Conservation (phyloP, 2,329 filamentous ascomycete species). For the Cladobotryum protrusum region DNA sequence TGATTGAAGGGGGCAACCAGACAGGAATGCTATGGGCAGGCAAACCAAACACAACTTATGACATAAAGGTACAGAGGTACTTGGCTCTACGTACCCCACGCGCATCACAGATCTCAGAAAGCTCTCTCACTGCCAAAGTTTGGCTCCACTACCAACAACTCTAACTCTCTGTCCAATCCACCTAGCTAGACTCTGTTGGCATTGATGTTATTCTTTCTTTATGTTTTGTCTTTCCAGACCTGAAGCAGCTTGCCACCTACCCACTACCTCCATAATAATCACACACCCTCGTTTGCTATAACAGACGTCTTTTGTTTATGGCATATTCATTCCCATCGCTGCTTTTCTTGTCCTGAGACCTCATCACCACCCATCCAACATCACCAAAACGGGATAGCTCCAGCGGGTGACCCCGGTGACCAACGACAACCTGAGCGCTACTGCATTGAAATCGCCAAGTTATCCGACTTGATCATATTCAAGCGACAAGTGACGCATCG, state of each 20-base stretch:
- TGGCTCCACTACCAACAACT: not conserved
- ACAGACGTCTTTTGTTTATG: too few relatives aligned
- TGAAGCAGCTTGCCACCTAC: too few relatives aligned
- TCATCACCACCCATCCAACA: not conserved
- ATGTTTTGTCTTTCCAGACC: too few relatives aligned
- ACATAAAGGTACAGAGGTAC: too few relatives aligned
- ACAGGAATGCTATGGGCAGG: not conserved
- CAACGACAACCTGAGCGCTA: not conserved
- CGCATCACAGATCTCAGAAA: too few relatives aligned
- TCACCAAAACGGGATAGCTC: not conserved
- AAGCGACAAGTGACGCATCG: not conserved
- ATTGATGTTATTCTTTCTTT: too few relatives aligned
- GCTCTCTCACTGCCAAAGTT: not conserved
- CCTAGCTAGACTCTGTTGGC: too few relatives aligned
- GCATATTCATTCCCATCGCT: too few relatives aligned
- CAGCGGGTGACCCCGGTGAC: not conserved
- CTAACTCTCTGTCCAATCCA: too few relatives aligned
- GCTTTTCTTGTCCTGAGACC: too few relatives aligned
- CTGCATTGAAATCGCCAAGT: slow-evolving; percentile 8
- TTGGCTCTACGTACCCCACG: not conserved
- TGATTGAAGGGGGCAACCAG: slow-evolving; percentile 6
- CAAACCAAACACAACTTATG: not conserved
- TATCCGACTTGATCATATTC: not conserved
- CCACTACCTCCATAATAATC: too few relatives aligned
- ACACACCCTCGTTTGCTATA: too few relatives aligned